Conservation (phyloP, 129 eudicot genomes). For the Artemisia tridentata region DNA sequence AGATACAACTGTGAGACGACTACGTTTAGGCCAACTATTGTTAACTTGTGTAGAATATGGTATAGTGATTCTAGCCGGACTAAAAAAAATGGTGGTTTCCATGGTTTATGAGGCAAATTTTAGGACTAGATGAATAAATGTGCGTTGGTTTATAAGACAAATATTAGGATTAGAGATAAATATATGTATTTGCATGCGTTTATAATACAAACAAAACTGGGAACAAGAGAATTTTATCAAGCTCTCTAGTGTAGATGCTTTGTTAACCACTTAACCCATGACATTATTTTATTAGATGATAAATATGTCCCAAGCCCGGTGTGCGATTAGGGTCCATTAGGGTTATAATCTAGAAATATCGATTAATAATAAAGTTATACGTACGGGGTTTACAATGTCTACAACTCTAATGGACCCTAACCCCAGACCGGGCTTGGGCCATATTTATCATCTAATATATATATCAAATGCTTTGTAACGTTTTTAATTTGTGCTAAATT, state of each 20-base stretch:
- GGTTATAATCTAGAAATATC: no score
- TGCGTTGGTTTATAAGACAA: conserved; percentile 13
- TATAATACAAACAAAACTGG: conserved; percentile 27
- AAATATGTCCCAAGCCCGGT: no score
- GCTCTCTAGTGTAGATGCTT: conserved; percentile 25
- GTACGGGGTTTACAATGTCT: no score
- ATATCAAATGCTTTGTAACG: neutral
- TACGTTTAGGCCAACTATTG: neutral
- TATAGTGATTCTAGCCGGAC: conserved; percentile 13
- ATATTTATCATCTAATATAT: neutral
- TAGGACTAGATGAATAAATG: neutral
- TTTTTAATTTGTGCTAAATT: neutral
- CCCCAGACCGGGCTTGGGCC: no score
- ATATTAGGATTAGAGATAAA: neutral
- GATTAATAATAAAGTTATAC: no score
- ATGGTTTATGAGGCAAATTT: conserved; percentile 21
- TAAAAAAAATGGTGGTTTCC: conserved; percentile 36
- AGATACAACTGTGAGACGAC: conserved; percentile 23
- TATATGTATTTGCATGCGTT: neutral
- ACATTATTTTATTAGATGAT: no score
- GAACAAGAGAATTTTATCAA: conserved; percentile 25
- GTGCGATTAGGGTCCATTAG: no score
- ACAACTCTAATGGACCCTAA: no score
- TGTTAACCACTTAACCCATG: no score
- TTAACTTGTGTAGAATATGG: conserved; percentile 5